Evolutionary conservation across 805 yeast genomes (phyloP), one percentile per base, ranked within the genome.

Genomic region (Nakazawaea anatomiae): DNA sequence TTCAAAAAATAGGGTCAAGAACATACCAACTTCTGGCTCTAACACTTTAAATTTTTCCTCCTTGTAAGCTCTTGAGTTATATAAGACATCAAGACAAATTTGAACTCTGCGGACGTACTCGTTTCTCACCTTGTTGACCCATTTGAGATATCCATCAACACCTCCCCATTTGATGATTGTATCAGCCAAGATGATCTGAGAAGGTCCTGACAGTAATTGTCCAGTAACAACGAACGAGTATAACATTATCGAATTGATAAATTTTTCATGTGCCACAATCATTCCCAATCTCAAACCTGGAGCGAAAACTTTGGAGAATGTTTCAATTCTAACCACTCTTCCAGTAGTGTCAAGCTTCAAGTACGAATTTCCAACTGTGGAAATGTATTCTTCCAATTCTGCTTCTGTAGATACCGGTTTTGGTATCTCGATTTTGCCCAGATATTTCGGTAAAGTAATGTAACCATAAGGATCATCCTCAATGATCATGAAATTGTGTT

Each of bases 401-500:
- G 67, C 54, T 46, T 57, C 61, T 5, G 14, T 12, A 7, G 7
- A 6, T 11, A 38, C n/a, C 6, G 14, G 14, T 10, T 8, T n/a
- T 38, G 18, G n/a, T 38, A 2, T 12, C 9, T 34, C 12, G 36
- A 10, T 34, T 10, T 64, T 60, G 12, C 57, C 56, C 32, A 65
- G 66, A 60, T 59, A 76, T 11, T 69, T 64, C 4, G 79, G 74
- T 51, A 75, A 62, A 27, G 72, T 65, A 55, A 77, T 65, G 63
- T 77, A 76, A 1, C 83, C 83, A 59, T 79, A 80, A 5, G 84
- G 84, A 62, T 79, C 84, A 58, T 80, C 85, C 57, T 80, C 85
- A 41, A 80, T 66, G 53, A 80, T 77, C 14, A 72, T 64, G 52
- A 80, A 71, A 59, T 80, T 77, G 60, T 76, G 71, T 57, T 70